Evolutionary conservation across 257 asterid genomes (phyloP).

Genomic region (Nicotiana paniculata): DNA sequence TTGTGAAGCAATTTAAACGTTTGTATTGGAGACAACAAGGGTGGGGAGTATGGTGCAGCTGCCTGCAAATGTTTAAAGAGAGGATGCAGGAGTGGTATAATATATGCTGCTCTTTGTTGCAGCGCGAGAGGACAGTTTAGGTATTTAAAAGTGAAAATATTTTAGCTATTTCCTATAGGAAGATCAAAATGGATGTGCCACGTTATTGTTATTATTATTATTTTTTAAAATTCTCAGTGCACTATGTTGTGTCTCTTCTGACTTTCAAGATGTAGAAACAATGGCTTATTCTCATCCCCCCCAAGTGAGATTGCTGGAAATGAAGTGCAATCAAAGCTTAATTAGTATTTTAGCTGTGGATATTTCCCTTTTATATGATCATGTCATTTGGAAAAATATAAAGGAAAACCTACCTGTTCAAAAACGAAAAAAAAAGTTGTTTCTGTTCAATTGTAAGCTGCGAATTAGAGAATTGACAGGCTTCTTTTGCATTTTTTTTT

Average conservation of each 20-base stretch:
- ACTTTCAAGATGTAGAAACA: background rate
- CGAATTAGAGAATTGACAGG: background rate
- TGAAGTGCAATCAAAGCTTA: background rate
- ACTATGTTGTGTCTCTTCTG: background rate
- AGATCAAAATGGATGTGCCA: background rate
- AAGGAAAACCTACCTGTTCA: background rate
- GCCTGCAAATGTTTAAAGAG: background rate
- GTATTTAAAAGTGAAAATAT: background rate
- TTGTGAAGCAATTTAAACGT: conserved; percentile 22
- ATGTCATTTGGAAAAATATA: background rate
- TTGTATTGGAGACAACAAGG: background rate
- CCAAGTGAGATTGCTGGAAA: background rate
- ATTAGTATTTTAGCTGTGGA: background rate
- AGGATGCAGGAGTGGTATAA: background rate
- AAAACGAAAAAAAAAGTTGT: background rate
- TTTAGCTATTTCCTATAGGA: background rate
- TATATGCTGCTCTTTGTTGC: background rate
- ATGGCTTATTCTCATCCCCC: background rate
- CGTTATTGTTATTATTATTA: background rate
- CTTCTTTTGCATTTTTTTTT: background rate
- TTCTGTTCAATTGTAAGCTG: background rate
- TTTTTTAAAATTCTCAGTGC: background rate
- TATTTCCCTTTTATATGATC: background rate
- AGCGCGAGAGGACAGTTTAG: background rate
- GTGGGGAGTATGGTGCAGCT: conserved; percentile 2